Conservation (phyloP, 202 grass and related monocot genomes). For the Setaria viridis region DNA sequence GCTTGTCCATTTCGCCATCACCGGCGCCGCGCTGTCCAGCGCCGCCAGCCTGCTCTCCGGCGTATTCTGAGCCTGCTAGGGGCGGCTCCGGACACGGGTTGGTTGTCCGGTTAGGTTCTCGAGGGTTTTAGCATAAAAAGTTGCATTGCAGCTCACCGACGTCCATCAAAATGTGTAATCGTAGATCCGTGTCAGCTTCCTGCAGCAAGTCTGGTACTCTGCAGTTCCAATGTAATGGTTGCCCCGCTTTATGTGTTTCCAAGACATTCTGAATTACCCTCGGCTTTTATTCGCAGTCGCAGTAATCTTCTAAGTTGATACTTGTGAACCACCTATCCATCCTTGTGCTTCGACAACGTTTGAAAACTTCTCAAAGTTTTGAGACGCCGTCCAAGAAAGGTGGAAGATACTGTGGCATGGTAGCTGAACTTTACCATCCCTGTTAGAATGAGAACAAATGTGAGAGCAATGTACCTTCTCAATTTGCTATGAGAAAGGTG, state of each 20-base stretch:
- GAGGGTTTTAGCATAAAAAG: not conserved
- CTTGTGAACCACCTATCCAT: not conserved
- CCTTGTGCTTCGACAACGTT: not conserved
- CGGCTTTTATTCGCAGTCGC: not conserved
- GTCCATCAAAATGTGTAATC: not conserved
- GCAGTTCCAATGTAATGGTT: not conserved
- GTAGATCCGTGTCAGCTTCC: not conserved
- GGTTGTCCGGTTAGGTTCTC: not conserved
- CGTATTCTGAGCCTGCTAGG: slow-evolving; percentile 29
- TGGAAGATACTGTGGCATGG: not conserved
- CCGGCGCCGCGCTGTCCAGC: slow-evolving; percentile 57
- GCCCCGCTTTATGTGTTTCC: not conserved
- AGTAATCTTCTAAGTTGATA: not conserved
- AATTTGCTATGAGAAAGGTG: not conserved
- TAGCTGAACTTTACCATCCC: not conserved
- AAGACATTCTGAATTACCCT: not conserved
- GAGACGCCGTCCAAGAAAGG: no score
- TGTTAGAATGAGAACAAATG: not conserved
- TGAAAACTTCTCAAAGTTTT: not conserved
- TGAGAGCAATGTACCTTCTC: not conserved
- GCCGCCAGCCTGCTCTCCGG: slow-evolving; percentile 57
- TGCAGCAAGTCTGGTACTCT: not conserved
- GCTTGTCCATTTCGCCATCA: slow-evolving; percentile 70
- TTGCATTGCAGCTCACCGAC: slow-evolving; percentile 2
- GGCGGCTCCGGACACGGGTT: not conserved